Evolutionary conservation across 805 yeast species (phyloP), one percentile per base, ranked within the genome.

Genomic region (Suhomyces faveliae): DNA sequence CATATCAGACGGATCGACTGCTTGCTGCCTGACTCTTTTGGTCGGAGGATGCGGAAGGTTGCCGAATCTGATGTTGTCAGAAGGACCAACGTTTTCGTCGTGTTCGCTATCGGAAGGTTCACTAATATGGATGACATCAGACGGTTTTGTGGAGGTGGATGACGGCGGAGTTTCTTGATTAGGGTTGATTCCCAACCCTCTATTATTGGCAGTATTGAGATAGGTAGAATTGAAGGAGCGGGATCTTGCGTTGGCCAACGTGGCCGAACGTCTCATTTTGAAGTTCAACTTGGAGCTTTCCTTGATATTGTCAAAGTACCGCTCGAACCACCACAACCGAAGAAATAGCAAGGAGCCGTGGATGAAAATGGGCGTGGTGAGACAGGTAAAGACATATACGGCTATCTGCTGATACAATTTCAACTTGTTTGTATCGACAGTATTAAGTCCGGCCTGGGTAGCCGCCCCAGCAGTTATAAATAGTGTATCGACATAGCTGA

Each of bases 361-460:
- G 46, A 95, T 88, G 61, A 85, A 85, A 17, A 94, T 87, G 1
- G 98, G 98, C 0, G 96, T 90, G 3, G 95, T 79, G 17, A 89
- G 56, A 52, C 81, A 73, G 23, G 91, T 68, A 2, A 81, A 50
- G 10, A 87, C 53, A 61, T 84, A 89, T 2, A 92, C 65, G 8
- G 78, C 72, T 12, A 90, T 78, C 61, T 92, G 98, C 65, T 94
- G 99, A 68, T 85, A 92, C 40, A 87, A 63, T 0, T 75, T 67
- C 48, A 91, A 54, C 0, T 71, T 66, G 61, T 89, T 89, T 33
- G 85, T 53, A 56, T 89, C 81, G 20, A 88, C 73, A 0, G 97
- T 85, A 62, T 89, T 90, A 47, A 94, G 69, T 0, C 99, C 99
- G 0, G 97, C 96, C 61, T 92, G 97, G 1, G 98, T 89, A 1